phyloP scores from a whole-genome alignment of 192 early-diverging fungal genomes.

The Podila epigama region DNA sequence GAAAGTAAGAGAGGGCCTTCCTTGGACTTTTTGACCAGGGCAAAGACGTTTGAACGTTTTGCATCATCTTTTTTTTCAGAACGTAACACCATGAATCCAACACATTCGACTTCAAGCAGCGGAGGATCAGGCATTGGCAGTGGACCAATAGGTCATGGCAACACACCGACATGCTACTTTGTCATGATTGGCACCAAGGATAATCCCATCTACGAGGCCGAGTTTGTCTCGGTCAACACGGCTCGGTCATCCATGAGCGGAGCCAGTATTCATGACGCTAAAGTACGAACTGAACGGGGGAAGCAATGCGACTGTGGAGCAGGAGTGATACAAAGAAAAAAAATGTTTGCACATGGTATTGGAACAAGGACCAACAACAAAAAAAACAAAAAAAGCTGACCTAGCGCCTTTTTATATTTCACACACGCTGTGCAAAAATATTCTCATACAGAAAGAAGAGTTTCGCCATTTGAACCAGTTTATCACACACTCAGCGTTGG shows the following conservation, averaged over 20 bases:
- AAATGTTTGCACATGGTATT: no score
- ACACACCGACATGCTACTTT: constrained; percentile 76
- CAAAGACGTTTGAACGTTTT: no score
- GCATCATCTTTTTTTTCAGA: no score
- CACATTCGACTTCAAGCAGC: constrained; percentile 44
- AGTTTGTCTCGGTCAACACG: constrained; percentile 65
- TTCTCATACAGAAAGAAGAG: constrained; percentile 71
- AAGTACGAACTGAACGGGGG: constrained; percentile 18
- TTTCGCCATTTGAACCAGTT: constrained; percentile 94
- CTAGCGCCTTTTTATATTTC: no score
- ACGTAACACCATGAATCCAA: constrained; percentile 22
- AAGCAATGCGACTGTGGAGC: not conserved
- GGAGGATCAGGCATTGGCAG: constrained; percentile 46
- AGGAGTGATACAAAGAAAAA: not conserved
- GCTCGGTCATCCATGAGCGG: constrained; percentile 55
- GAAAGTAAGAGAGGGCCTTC: no score
- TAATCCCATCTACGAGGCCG: constrained; percentile 95
- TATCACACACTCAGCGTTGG: constrained; percentile 94
- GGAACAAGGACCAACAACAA: no score
- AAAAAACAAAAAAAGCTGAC: no score
- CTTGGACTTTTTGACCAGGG: no score
- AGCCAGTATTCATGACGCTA: constrained; percentile 42
- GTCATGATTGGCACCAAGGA: constrained; percentile 94
- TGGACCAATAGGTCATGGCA: constrained; percentile 16
- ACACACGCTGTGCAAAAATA: no score